Percentiles rank a stretch among this genome's conserved stretches.
Conservation (phyloP, 768 basidiomycete genomes). For the Xanthoconium stramineum region DNA sequence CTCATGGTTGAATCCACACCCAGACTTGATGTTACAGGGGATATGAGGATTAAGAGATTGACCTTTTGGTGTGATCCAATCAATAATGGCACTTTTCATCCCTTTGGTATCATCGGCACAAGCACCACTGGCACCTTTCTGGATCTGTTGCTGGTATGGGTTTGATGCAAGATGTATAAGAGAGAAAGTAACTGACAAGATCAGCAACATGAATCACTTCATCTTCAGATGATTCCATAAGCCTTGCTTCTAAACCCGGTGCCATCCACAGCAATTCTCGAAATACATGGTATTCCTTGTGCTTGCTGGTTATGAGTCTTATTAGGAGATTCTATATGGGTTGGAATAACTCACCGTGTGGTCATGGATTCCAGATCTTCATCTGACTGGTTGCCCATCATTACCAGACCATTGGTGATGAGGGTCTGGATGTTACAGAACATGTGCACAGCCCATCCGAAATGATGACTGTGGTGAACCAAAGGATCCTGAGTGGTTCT, state of each 20-base stretch:
- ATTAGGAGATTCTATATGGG: no score
- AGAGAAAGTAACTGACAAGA: not conserved
- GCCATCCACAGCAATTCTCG: not conserved
- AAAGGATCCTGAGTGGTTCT: not conserved
- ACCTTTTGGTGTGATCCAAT: not conserved
- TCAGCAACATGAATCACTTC: not conserved
- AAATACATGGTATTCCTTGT: not conserved
- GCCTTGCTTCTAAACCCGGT: not conserved
- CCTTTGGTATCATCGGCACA: not conserved
- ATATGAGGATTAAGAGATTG: not conserved
- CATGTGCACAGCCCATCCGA: not conserved
- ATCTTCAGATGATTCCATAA: not conserved
- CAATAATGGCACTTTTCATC: not conserved
- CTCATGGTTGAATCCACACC: not conserved
- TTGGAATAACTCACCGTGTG: no score
- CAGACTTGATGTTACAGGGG: not conserved
- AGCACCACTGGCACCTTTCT: not conserved
- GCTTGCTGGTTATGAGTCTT: not conserved
- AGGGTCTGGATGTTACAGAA: not conserved
- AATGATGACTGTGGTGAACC: not conserved
- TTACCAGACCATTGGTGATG: not conserved
- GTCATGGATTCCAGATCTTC: no score
- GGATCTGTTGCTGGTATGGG: not conserved
- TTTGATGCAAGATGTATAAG: not conserved
- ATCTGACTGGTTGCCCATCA: not conserved